These are phyloP conservation scores for Neurospora sp. DNA, from an alignment of 495 filamentous ascomycete species.

Conservation along the genomic window DNA sequence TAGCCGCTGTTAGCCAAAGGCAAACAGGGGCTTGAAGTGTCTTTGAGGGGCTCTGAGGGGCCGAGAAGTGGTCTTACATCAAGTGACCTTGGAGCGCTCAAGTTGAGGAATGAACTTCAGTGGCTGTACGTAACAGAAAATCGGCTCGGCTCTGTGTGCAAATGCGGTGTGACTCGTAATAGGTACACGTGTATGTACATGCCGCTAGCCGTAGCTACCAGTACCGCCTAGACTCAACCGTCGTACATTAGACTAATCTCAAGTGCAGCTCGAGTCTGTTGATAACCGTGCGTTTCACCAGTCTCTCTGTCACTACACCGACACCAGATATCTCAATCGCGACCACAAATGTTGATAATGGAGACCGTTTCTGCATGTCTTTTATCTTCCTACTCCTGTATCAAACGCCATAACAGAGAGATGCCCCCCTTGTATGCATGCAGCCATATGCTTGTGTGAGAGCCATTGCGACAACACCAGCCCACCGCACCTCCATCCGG, in stretches of 20 bases:
- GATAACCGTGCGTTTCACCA: neutral
- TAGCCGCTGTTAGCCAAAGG: conserved; percentile 8
- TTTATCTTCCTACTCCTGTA: neutral
- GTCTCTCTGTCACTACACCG: neutral
- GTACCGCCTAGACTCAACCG: neutral
- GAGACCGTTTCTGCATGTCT: neutral
- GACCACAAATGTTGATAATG: neutral
- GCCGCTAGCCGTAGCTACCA: neutral
- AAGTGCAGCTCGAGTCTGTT: neutral
- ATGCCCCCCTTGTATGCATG: neutral
- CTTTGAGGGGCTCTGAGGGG: neutral
- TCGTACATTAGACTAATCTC: neutral
- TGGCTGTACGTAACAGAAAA: neutral
- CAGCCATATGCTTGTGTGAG: neutral
- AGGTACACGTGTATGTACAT: neutral
- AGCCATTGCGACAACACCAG: neutral
- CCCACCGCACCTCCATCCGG: neutral
- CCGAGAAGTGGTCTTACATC: neutral
- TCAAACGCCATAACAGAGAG: neutral
- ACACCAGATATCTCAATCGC: neutral
- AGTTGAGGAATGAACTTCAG: neutral
- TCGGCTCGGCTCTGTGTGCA: neutral
- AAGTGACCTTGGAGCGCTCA: neutral
- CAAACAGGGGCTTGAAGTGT: neutral
- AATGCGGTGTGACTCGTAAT: neutral